phyloP scores from a whole-genome alignment of 805 yeast genomes.

The Debaryomyces castellii region DNA sequence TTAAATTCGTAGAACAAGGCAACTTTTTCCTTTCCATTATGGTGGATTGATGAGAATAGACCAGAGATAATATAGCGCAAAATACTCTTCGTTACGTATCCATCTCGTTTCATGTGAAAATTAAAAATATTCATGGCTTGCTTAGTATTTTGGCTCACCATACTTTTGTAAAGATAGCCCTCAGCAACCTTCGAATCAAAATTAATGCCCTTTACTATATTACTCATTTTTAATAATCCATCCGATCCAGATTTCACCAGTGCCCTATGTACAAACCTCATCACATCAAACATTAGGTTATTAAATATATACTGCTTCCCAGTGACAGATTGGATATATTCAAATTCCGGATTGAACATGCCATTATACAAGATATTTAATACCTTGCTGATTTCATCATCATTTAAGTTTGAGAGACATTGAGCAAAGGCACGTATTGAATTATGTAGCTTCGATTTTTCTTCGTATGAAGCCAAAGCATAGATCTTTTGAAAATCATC shows the following conservation, averaged over 20 bases:
- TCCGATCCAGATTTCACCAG: constrained; percentile 3
- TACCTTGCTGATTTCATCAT: constrained; percentile 13
- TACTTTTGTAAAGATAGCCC: constrained; percentile 18
- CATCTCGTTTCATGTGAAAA: constrained; percentile 17
- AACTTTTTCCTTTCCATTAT: constrained; percentile 17
- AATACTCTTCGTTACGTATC: constrained; percentile 15
- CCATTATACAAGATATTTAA: constrained; percentile 13
- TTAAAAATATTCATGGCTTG: constrained; percentile 23
- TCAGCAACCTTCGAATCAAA: constrained; percentile 10
- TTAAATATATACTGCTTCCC: constrained; percentile 16
- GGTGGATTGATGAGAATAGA: constrained; percentile 18
- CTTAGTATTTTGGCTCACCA: constrained; percentile 28
- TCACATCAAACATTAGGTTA: constrained; percentile 14
- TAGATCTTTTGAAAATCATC: constrained; percentile 6
- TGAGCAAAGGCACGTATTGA: constrained; percentile 29
- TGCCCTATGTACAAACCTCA: constrained; percentile 17
- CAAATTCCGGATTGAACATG: constrained; percentile 7
- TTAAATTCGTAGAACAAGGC: constrained; percentile 17
- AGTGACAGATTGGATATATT: constrained; percentile 8
- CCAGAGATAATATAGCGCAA: constrained; percentile 27
- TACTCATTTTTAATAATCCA: constrained; percentile 19
- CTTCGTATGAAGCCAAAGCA: constrained; percentile 5
- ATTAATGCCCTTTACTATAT: constrained; percentile 14
- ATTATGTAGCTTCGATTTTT: constrained; percentile 23
- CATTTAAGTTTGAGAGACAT: constrained; percentile 21